Conservation (phyloP, 345 rosid genomes). For the Schrenkiella parvula region DNA sequence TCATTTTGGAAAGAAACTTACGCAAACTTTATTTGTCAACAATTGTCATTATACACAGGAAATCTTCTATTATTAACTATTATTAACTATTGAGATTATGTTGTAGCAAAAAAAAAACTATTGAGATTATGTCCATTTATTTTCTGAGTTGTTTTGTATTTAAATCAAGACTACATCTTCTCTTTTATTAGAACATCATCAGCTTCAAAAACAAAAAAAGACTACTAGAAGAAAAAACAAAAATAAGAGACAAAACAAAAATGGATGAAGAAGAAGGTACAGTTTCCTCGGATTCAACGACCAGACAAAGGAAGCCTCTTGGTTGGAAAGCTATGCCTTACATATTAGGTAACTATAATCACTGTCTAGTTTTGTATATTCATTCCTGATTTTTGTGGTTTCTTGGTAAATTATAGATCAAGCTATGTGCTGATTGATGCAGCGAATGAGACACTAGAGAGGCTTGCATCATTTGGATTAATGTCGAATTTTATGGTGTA, state of each 20-base stretch:
- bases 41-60: background rate
- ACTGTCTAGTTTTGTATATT: background rate
- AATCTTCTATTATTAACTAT: background rate
- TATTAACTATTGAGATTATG: too few species aligned
- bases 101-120: too few species aligned
- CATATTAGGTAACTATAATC: slow-evolving; percentile 47
- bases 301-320: slow-evolving; percentile 37
- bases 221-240: background rate
- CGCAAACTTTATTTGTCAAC: background rate
- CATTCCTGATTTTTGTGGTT: background rate
- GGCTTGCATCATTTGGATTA: slow-evolving; percentile 60
- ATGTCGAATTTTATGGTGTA: slow-evolving; percentile 61
- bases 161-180: background rate
- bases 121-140: background rate
- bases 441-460: slow-evolving; percentile 82
- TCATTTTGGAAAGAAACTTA: background rate
- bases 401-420: background rate
- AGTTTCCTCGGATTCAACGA: slow-evolving; percentile 5
- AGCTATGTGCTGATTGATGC: background rate
- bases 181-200: background rate
- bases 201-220: background rate
- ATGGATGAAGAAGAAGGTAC: slow-evolving; percentile 7
- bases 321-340: slow-evolving; percentile 90
- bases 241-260: background rate
- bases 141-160: background rate